Base-by-base conservation (phyloP, 2,329 filamentous ascomycete species). In the Neofusicoccum umdonicola region DNA sequence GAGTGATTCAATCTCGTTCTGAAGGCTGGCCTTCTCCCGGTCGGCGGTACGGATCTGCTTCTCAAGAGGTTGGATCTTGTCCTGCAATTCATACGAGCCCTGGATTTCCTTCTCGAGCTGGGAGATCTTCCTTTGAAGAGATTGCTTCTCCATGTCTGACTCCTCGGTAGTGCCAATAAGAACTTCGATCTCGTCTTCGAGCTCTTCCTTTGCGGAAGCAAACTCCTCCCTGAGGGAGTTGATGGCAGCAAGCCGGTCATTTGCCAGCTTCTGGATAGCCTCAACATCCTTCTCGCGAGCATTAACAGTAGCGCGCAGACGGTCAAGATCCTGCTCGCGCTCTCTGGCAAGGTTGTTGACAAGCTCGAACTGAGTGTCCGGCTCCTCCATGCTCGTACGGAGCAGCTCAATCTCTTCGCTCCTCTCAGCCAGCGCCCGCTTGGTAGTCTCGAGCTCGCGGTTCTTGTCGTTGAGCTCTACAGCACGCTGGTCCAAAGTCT, bases 51-150 rank as follows among this genome's bases (percentile, higher is more conserved):
- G 66, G 15, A 79, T 63, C 17, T 78, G 74, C 12, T 70, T 70
- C 67, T 77, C 73, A 3, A 79, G 70, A 22, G 62, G 64, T 22
- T 80, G 77, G 3, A 83, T 79, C 54, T 83, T 83, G 63, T 84
- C 79, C 70, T 89, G 85, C 3, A 88, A 76, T 58, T 86, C 79
- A 22, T 68, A 66, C 4, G 68, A 68, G 17, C 61, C 68, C 39
- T 66, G 64, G 22, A 69, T 63, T 44, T 72, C 66, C 27, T 66
- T 67, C 63, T 78, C 74, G 5, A 78, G 71, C 6, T 74, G 66
- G 9, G 80, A 78, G 4, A 85, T 81, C 65, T 85, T 85, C 61
- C 86, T 81, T 70, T 91, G 85, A 1, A 90, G 77, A 47, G 86
- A 80, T 7, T 83, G 81, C 70, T 87, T 89, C 67, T 81, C 80